Base-by-base conservation (phyloP, 257 asterid species). In the Nicotiana obtusifolia region DNA sequence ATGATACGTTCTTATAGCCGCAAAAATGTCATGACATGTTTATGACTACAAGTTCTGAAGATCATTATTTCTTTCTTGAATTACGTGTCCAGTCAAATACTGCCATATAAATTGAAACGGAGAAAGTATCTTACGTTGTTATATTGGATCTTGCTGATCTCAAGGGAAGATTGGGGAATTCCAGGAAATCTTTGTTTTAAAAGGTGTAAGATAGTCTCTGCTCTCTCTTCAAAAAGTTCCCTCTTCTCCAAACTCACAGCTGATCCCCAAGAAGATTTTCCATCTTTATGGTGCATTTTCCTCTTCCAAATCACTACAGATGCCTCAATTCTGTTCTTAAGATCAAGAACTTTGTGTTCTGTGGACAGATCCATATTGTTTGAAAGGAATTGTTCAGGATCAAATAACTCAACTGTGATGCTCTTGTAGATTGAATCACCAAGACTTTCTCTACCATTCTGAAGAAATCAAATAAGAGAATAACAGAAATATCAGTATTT, bases 261-360 rank as follows among this genome's bases (percentile, higher is more conserved):
- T 5, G 92, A 87, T n/a, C 97, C 90, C 98, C 98, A 95, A 0
- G 92, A 14, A 14, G 97, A 87, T 59, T 93, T 94, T 7, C 81
- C 86, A 13, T 93, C 97, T 87, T 93, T 93, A 7, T 87, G 90
- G 71, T 83, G 41, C 93, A 95, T 89, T 86, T 93, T 95, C 85
- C 97, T 88, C 77, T 88, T 86, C 98, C 98, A 95, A 73, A 95
- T 95, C 82, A 93, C 94, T 10, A 93, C 88, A 9, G 97, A 95
- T 44, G 98, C 98, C 86, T 95, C 98, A 1, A 95, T 93, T 86
- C 92, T 90, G 88, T 95, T 90, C 89, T 95, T 95, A 10, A 95
- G 91, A 84, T 95, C 97, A 24, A 93, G 91, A 80, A 95, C 92
- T 85, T 87, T 89, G 91, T 93, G 97, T 84, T 95, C 98, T 2